phyloP scores from a whole-genome alignment of 2,329 filamentous ascomycete genomes.

The Coniochaeta prunicola region DNA sequence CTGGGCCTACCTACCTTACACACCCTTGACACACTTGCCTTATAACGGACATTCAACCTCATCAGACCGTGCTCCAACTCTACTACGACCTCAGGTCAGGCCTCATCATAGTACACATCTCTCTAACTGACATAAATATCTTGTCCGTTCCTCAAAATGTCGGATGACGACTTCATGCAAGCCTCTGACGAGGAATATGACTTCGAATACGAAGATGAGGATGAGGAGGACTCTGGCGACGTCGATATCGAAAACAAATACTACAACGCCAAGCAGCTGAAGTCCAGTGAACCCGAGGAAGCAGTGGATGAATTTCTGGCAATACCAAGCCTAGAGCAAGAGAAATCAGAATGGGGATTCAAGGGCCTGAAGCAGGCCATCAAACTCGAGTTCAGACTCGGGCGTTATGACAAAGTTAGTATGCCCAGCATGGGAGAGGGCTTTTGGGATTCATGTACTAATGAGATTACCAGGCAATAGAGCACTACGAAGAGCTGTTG shows the following conservation, averaged over 20 bases:
- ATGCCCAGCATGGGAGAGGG: no score
- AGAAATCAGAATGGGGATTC: constrained; percentile 98
- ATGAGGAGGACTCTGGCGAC: constrained; percentile 80
- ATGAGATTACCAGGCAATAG: constrained; percentile 73
- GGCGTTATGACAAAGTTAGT: constrained; percentile 73
- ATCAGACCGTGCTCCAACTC: neutral
- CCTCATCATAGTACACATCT: neutral
- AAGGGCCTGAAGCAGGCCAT: constrained; percentile 97
- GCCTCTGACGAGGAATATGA: constrained; percentile 91
- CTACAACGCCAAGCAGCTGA: constrained; percentile 98
- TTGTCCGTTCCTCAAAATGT: constrained; percentile 46
- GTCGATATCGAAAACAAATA: constrained; percentile 99
- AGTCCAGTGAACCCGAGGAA: constrained; percentile 75
- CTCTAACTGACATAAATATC: neutral
- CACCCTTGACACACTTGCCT: no score
- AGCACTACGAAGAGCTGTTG: constrained; percentile 90
- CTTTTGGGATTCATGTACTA: no score
- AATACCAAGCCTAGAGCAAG: constrained; percentile 73
- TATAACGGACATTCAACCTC: neutral
- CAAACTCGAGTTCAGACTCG: constrained; percentile 91
- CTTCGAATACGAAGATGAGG: constrained; percentile 91
- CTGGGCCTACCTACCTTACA: neutral
- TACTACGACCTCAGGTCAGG: neutral
- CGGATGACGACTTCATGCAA: constrained; percentile 90
- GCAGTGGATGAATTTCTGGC: constrained; percentile 90